Evolutionary conservation across 441 rosid species (phyloP).

Genomic region (Theobroma grandiflorum): DNA sequence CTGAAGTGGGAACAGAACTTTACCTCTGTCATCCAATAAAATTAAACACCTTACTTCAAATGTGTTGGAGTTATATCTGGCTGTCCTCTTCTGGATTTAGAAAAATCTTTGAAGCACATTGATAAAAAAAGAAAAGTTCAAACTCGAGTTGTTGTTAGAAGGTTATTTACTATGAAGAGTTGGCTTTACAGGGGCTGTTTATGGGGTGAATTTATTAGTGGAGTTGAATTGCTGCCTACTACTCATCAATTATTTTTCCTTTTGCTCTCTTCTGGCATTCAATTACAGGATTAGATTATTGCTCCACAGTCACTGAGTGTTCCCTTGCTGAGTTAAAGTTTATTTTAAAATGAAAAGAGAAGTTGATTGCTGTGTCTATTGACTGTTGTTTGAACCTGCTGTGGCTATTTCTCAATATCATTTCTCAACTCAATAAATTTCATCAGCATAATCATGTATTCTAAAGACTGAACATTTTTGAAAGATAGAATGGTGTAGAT

Average conservation of each 20-base stretch:
- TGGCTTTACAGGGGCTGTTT: not conserved
- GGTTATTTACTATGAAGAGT: not conserved
- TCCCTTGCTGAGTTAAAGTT: not conserved
- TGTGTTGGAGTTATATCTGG: not conserved
- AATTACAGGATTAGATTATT: not conserved
- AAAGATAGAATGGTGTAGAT: not conserved
- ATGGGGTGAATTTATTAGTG: constrained; percentile 13
- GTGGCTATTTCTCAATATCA: not conserved
- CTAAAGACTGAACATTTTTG: not conserved
- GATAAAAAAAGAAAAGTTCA: not conserved
- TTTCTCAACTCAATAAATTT: not conserved
- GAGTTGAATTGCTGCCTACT: not conserved
- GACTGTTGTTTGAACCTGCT: not conserved
- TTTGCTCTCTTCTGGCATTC: not conserved
- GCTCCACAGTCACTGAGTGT: not conserved
- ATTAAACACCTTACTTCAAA: not conserved
- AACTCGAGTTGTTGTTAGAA: not conserved
- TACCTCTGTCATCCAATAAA: not conserved
- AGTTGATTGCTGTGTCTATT: not conserved
- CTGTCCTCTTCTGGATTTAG: not conserved
- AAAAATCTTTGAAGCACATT: not conserved
- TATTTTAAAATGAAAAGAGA: not conserved
- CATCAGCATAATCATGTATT: not conserved
- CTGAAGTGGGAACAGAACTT: not conserved
- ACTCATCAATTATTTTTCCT: not conserved